A percentile compares a stretch with the other conserved stretches of the same genome.
phyloP scores from a whole-genome alignment of 192 early-diverging fungal genomes.

The Backusella psychrophila region DNA sequence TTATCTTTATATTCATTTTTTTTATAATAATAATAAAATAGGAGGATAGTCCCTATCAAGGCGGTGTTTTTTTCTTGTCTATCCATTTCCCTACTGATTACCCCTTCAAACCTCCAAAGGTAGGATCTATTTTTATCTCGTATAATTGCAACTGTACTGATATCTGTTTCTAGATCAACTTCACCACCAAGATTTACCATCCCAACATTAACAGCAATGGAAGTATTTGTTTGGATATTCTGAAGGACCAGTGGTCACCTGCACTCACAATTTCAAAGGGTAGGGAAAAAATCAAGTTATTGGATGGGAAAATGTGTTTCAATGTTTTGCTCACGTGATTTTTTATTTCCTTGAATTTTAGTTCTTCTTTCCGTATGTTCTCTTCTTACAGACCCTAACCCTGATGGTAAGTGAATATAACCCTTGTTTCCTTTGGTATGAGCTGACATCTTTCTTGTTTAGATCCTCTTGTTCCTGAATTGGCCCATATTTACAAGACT shows the following conservation, averaged over 20 bases:
- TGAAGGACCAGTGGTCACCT: constrained; percentile 98
- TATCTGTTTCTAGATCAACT: constrained; percentile 65
- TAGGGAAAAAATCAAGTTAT: constrained; percentile 27
- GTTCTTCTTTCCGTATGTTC: constrained; percentile 97
- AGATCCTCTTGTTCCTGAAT: constrained; percentile 97
- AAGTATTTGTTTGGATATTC: constrained; percentile 97
- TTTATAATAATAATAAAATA: constrained; percentile 32
- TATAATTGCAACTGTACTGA: neutral
- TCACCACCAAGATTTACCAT: constrained; percentile 97
- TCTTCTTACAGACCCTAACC: constrained; percentile 97
- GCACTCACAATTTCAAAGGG: constrained; percentile 97
- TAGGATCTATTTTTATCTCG: constrained; percentile 27
- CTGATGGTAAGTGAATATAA: constrained; percentile 43
- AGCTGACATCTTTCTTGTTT: neutral
- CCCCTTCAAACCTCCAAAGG: constrained; percentile 98
- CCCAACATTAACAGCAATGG: constrained; percentile 99
- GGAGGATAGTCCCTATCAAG: constrained; percentile 88
- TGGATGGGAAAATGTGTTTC: neutral
- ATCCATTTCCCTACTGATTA: constrained; percentile 99
- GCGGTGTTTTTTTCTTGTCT: constrained; percentile 95
- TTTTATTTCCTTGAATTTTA: constrained; percentile 12
- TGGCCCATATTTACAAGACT: constrained; percentile 97
- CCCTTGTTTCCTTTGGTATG: neutral
- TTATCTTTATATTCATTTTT: neutral
- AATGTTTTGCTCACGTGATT: neutral